Base-by-base conservation (phyloP, 768 basidiomycete genomes). In the Mycena rebaudengoi region DNA sequence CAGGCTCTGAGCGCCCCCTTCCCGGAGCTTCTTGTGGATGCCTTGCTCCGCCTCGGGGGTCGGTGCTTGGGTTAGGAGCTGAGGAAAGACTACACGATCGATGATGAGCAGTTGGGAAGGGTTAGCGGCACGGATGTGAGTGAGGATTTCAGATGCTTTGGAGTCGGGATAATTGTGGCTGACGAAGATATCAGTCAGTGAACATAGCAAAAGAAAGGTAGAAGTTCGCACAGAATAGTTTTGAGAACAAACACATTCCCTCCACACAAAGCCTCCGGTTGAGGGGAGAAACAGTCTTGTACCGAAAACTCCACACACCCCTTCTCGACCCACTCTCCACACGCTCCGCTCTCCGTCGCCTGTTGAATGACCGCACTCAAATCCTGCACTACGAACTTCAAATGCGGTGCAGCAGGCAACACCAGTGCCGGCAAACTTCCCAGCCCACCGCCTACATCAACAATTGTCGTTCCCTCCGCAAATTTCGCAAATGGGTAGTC, bases 101-200 rank as follows among this genome's bases (percentile, higher is more conserved):
- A 62, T 62, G 25, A 62, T 28, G 21, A 62, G 60, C n/a, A 62
- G 60, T 28, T 46, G 23, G 23, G 44, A 37, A 26, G 60, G 60
- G 30, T 62, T 46, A 3, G 50, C 35, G 25, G 45, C 54, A 20
- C 60, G 52, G 33, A 62, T 29, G 33, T 62, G 52, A 12, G 18
- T 33, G 20, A 62, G 51, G 28, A 62, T 62, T 37, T 46, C 41
- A 12, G 54, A 41, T n/a, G 60, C 60, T 46, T 54, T 11, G 33
- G 60, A 45, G 33, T 62, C 60, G 3, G 60, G 43, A 55, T 62
- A 62, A 48, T 62, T 62, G 52, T 62, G 60, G 33, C 60, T 62
- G 20, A 21, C 11, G 33, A 55, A 53, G 5, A 18, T n/a, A n/a
- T 23, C n/a, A 49, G 46, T 45, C 23, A 21, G 20, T 37, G 32